These are phyloP conservation scores for Solanum peruvianum DNA, from an alignment of 257 asterid species.

Conservation along the genomic window DNA sequence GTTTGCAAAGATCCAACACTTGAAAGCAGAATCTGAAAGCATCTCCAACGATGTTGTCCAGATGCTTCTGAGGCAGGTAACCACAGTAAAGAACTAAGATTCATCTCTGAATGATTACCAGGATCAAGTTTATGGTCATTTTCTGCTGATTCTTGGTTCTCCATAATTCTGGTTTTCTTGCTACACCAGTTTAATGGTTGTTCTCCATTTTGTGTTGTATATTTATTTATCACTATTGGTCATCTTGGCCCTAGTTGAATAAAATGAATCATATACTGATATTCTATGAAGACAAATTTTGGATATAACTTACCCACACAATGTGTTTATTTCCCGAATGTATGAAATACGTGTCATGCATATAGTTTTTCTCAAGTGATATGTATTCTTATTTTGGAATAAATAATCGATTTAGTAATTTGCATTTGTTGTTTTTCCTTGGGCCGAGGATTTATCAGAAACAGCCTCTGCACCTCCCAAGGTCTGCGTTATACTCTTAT, in stretches of 20 bases:
- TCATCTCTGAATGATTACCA: neutral
- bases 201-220: neutral
- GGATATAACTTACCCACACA: neutral
- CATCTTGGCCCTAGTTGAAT: neutral
- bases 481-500: neutral
- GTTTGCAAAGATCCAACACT: conserved; percentile 46
- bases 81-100: conserved; percentile 58
- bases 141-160: neutral
- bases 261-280: neutral
- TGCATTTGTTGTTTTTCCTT: neutral
- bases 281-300: neutral
- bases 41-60: conserved; percentile 65
- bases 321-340: neutral
- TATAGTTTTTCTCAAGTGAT: neutral
- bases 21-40: conserved; percentile 57
- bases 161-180: neutral
- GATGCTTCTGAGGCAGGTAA: conserved; percentile 84
- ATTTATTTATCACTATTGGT: neutral
- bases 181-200: neutral
- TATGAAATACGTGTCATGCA: neutral
- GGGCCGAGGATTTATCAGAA: neutral
- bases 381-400: neutral
- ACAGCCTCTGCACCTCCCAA: neutral
- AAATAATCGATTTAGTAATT: neutral
- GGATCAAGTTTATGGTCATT: neutral